phyloP scores from a whole-genome alignment of 2,329 filamentous ascomycete genomes.

The Basipetospora chlamydospora region DNA sequence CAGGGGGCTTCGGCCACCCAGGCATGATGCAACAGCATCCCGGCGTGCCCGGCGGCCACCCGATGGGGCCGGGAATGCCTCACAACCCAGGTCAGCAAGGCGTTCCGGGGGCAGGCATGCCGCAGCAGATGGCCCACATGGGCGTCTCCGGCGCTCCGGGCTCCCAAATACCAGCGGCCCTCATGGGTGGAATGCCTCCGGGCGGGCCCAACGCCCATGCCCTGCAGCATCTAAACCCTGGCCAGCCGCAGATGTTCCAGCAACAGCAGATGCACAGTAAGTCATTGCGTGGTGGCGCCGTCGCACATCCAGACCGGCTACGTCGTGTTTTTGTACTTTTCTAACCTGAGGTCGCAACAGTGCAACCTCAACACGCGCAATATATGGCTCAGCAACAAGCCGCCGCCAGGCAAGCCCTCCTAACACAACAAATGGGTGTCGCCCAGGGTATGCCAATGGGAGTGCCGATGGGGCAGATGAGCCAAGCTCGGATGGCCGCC shows the following conservation, averaged over 20 bases:
- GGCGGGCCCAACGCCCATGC: slow-evolving; percentile 52
- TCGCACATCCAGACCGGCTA: too few relatives aligned
- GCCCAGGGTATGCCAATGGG: slow-evolving; percentile 34
- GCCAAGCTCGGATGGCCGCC: slow-evolving; percentile 35
- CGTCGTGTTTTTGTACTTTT: slow-evolving; percentile 7
- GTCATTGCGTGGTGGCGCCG: too few relatives aligned
- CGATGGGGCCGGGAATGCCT: slow-evolving; percentile 46
- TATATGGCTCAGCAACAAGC: slow-evolving; percentile 8
- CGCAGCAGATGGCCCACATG: slow-evolving; percentile 56
- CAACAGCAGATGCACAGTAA: slow-evolving; percentile 24
- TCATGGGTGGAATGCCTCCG: slow-evolving; percentile 67
- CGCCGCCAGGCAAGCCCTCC: slow-evolving; percentile 28
- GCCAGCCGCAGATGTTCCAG: slow-evolving; percentile 41
- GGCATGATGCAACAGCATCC: slow-evolving; percentile 57
- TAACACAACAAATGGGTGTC: slow-evolving; percentile 32
- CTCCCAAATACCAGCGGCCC: slow-evolving; percentile 56
- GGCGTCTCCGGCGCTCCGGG: slow-evolving; percentile 53
- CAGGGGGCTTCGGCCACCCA: slow-evolving; percentile 51
- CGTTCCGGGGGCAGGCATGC: slow-evolving; percentile 36
- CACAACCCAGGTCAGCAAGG: slow-evolving; percentile 59
- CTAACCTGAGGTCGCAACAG: slow-evolving; percentile 18
- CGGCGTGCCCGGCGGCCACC: slow-evolving; percentile 47
- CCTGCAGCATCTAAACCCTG: slow-evolving; percentile 56
- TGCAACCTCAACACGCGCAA: slow-evolving; percentile 22
- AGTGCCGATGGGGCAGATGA: slow-evolving; percentile 29